Evolutionary conservation across 192 early-diverging fungal species (phyloP).

Genomic region (Coemansia sp.): DNA sequence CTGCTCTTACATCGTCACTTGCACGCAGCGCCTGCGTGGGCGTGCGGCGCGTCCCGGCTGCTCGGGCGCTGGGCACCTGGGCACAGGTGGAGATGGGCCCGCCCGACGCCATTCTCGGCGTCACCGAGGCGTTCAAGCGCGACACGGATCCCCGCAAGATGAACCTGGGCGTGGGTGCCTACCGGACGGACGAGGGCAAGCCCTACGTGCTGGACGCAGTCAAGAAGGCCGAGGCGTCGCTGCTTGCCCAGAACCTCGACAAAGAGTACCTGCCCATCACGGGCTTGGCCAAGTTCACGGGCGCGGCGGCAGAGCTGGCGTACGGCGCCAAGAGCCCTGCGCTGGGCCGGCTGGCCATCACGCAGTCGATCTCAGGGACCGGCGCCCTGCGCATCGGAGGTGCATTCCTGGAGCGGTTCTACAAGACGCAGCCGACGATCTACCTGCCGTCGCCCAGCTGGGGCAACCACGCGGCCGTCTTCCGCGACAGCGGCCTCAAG

Average conservation of each 20-base stretch:
- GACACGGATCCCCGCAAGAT: slow-evolving; percentile 89
- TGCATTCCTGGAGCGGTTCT: slow-evolving; percentile 76
- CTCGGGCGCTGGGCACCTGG: slow-evolving; percentile 22
- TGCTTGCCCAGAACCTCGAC: slow-evolving; percentile 65
- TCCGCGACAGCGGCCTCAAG: slow-evolving; percentile 83
- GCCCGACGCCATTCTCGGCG: slow-evolving; percentile 76
- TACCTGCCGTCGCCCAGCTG: slow-evolving; percentile 92
- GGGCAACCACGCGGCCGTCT: slow-evolving; percentile 96
- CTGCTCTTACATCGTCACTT: no score
- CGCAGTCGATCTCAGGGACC: slow-evolving; percentile 97
- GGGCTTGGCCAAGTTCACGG: slow-evolving; percentile 79
- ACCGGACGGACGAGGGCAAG: slow-evolving; percentile 87
- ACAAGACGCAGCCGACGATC: slow-evolving; percentile 66
- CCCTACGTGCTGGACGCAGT: slow-evolving; percentile 90
- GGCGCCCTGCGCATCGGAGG: slow-evolving; percentile 93
- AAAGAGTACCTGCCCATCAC: slow-evolving; percentile 98
- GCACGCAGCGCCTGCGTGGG: no score
- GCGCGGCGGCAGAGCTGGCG: slow-evolving; percentile 75
- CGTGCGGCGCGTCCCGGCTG: background rate
- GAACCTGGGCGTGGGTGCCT: slow-evolving; percentile 97
- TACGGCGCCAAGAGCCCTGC: slow-evolving; percentile 71
- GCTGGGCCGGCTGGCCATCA: slow-evolving; percentile 69
- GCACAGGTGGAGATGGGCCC: slow-evolving; percentile 51
- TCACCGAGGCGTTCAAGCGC: slow-evolving; percentile 93
- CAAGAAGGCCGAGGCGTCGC: slow-evolving; percentile 78